Conservation (phyloP, 1,284 basidiomycete species). For the Trametes sp. region DNA sequence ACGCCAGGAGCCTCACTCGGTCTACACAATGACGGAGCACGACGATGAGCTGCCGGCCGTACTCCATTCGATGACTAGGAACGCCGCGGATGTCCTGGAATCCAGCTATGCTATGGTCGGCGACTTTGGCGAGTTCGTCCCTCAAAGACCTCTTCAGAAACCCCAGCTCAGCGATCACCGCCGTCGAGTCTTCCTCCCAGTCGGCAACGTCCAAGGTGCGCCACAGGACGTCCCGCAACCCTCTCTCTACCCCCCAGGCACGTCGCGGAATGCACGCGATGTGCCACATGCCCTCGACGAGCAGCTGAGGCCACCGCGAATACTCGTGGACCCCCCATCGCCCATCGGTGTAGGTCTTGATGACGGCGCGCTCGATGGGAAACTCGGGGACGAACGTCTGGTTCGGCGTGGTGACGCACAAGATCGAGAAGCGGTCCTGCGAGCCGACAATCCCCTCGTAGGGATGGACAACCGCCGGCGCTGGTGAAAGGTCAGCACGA, state of each 20-base stretch:
- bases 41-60: neutral
- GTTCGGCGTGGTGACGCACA: conserved; percentile 4
- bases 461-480: neutral
- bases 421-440: neutral
- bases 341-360: conserved; percentile 1
- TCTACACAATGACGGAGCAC: neutral
- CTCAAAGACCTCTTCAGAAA: neutral
- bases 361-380: neutral
- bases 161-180: neutral
- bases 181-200: neutral
- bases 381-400: neutral
- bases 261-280: conserved; percentile 1
- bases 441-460: neutral
- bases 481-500: neutral
- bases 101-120: neutral
- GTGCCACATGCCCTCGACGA: neutral
- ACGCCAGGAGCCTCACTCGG: neutral
- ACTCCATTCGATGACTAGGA: neutral
- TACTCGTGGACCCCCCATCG: conserved; percentile 8
- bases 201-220: neutral
- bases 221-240: neutral
- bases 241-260: neutral
- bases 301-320: neutral
- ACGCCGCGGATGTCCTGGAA: neutral
- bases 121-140: neutral